Percentiles rank a stretch among this genome's conserved stretches.
These are phyloP conservation scores for Aphelidium insulamus DNA, from an alignment of 371 early-diverging fungal genomes.

Conservation along the genomic window DNA sequence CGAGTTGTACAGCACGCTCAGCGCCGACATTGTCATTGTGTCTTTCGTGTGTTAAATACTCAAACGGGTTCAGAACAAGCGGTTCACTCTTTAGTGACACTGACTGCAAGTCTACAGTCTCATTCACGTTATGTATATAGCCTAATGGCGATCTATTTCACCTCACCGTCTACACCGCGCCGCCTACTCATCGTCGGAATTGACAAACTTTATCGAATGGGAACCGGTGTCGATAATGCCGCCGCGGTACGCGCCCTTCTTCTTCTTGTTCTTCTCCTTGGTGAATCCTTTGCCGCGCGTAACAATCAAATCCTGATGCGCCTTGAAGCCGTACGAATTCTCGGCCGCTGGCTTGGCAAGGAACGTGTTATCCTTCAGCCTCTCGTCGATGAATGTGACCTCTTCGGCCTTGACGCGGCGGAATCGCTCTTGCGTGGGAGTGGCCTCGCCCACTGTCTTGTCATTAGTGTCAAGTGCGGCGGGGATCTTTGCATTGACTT, in stretches of 20 bases:
- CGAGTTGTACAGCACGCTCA: too few species aligned
- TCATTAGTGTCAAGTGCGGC: too few species aligned
- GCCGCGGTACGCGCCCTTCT: slow-evolving; percentile 85
- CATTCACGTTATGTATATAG: neutral
- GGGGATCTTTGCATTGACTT: too few species aligned
- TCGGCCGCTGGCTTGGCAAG: slow-evolving; percentile 36
- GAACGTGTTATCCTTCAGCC: slow-evolving; percentile 65
- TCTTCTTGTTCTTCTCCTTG: slow-evolving; percentile 92
- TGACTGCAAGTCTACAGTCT: neutral
- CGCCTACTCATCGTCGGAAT: too few species aligned
- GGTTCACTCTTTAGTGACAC: neutral
- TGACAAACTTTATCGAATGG: slow-evolving; percentile 82
- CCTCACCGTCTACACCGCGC: too few species aligned
- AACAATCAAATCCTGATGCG: slow-evolving; percentile 70
- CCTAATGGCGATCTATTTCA: too few species aligned
- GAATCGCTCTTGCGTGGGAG: slow-evolving; percentile 43
- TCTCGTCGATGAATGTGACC: slow-evolving; percentile 48
- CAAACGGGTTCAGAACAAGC: too few species aligned
- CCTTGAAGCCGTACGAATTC: slow-evolving; percentile 69
- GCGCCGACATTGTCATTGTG: too few species aligned
- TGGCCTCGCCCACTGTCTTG: too few species aligned
- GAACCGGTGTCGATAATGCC: slow-evolving; percentile 63
- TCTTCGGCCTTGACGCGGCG: slow-evolving; percentile 59
- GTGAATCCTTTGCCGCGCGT: slow-evolving; percentile 83
- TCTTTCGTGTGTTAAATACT: too few species aligned